Evolutionary conservation across 2,329 filamentous ascomycete genomes (phyloP).

Genomic region (Fusarium coffeatum): DNA sequence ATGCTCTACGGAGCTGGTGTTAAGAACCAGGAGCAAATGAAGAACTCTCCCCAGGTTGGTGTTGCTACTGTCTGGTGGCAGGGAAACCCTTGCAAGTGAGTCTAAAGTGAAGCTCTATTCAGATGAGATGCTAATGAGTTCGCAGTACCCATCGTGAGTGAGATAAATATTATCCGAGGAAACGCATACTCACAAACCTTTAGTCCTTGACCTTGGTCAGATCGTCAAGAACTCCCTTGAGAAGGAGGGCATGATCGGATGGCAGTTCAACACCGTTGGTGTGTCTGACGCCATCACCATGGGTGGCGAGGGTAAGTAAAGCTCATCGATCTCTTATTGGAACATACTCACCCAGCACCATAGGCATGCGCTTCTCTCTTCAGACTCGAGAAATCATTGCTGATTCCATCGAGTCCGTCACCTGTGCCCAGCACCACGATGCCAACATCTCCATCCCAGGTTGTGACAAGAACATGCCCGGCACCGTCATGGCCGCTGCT

Average conservation of each 20-base stretch:
- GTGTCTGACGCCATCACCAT: slow-evolving; percentile 94
- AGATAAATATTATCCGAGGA: slow-evolving; percentile 1
- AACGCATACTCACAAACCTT: slow-evolving; percentile 40
- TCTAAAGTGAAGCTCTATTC: slow-evolving; percentile 37
- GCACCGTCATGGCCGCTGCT: slow-evolving; percentile 88
- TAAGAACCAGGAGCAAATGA: slow-evolving; percentile 85
- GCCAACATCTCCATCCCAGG: slow-evolving; percentile 93
- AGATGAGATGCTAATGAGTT: slow-evolving; percentile 17
- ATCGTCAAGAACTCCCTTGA: slow-evolving; percentile 85
- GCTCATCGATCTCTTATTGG: neutral
- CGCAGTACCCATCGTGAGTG: slow-evolving; percentile 57
- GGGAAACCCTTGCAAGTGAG: slow-evolving; percentile 94
- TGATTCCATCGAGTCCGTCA: slow-evolving; percentile 93
- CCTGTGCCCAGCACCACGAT: slow-evolving; percentile 91
- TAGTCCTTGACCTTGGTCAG: slow-evolving; percentile 86
- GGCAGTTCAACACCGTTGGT: slow-evolving; percentile 94
- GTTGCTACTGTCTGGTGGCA: slow-evolving; percentile 97
- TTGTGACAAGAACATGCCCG: slow-evolving; percentile 98
- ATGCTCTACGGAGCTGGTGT: slow-evolving; percentile 97
- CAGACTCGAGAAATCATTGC: slow-evolving; percentile 93
- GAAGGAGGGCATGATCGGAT: slow-evolving; percentile 88
- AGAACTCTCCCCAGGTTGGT: slow-evolving; percentile 89
- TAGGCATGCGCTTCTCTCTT: slow-evolving; percentile 93
- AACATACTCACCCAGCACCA: slow-evolving; percentile 1
- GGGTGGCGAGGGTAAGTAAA: slow-evolving; percentile 81